These are phyloP conservation scores for Malassezia dermatis DNA, from an alignment of 1,284 basidiomycete species.

Conservation along the genomic window DNA sequence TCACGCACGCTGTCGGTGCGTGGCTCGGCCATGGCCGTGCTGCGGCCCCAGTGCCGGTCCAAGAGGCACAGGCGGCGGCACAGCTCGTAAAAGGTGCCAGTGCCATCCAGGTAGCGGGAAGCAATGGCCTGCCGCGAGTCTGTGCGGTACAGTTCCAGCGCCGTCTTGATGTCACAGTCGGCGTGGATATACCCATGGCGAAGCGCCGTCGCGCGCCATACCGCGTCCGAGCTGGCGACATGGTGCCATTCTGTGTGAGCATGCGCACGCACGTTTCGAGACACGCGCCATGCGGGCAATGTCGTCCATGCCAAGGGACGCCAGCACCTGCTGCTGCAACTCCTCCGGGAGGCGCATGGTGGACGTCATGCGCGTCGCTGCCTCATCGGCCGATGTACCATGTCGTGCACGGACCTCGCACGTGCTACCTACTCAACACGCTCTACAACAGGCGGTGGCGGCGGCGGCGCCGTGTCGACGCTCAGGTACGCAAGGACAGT, in stretches of 20 bases:
- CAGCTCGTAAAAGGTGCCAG: neutral
- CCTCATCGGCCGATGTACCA: neutral
- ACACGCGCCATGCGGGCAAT: neutral
- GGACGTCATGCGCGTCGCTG: neutral
- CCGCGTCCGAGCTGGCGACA: neutral
- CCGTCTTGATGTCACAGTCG: neutral
- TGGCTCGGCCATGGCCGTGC: neutral
- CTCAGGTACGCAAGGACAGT: neutral
- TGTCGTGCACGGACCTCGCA: neutral
- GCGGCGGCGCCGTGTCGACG: neutral
- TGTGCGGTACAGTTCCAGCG: slow-evolving; percentile 14
- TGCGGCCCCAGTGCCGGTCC: slow-evolving; percentile 7
- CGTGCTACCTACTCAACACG: neutral
- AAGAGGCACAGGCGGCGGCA: neutral
- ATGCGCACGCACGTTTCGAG: slow-evolving; percentile 9
- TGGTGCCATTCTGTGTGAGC: slow-evolving; percentile 7
- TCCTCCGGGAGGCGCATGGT: slow-evolving; percentile 19
- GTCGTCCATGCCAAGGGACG: neutral
- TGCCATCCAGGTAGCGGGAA: neutral
- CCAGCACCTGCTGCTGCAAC: slow-evolving; percentile 18
- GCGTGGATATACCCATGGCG: neutral
- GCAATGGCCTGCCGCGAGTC: neutral
- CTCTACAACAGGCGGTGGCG: neutral
- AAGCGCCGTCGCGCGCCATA: slow-evolving; percentile 1
- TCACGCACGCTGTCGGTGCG: neutral